These are phyloP conservation scores for Punctularia strigosozonata DNA, from an alignment of 768 basidiomycete genomes.

Conservation along the genomic window DNA sequence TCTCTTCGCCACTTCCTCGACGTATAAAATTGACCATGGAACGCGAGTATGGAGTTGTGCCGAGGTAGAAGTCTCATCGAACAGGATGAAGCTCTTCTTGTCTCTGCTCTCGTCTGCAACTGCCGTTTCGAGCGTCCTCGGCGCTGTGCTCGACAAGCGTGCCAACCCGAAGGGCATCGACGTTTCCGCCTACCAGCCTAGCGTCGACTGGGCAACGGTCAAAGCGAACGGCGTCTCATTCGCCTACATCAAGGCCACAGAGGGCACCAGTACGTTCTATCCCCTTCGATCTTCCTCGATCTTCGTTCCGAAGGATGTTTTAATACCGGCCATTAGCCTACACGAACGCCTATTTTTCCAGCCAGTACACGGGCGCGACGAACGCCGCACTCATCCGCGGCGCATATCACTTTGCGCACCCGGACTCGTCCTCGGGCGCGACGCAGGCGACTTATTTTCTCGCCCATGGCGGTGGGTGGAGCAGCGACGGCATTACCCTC, in stretches of 20 bases:
- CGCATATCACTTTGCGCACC: slow-evolving; percentile 49
- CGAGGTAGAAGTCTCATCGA: too few relatives aligned
- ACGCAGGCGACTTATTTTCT: slow-evolving; percentile 50
- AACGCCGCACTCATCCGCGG: slow-evolving; percentile 47
- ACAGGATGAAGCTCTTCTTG: too few relatives aligned
- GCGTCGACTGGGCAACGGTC: slow-evolving; percentile 40
- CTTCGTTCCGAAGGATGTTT: slow-evolving; percentile 7
- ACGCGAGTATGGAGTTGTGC: too few relatives aligned
- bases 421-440: slow-evolving; percentile 39
- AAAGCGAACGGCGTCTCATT: slow-evolving; percentile 40
- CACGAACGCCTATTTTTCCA: slow-evolving; percentile 30
- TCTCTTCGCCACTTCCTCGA: too few relatives aligned
- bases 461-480: slow-evolving; percentile 47
- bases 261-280: slow-evolving; percentile 27
- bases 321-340: slow-evolving; percentile 18
- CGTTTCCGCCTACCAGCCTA: slow-evolving; percentile 37
- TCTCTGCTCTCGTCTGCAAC: too few relatives aligned
- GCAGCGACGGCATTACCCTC: slow-evolving; percentile 43
- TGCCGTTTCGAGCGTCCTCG: too few relatives aligned
- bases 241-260: slow-evolving; percentile 59
- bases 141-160: slow-evolving; percentile 17
- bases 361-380: slow-evolving; percentile 45
- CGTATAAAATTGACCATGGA: too few relatives aligned
- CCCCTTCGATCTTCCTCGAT: background rate
- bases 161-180: slow-evolving; percentile 39